Base-by-base conservation (phyloP, 2,329 filamentous ascomycete species). In the Diaporthe australafricana region DNA sequence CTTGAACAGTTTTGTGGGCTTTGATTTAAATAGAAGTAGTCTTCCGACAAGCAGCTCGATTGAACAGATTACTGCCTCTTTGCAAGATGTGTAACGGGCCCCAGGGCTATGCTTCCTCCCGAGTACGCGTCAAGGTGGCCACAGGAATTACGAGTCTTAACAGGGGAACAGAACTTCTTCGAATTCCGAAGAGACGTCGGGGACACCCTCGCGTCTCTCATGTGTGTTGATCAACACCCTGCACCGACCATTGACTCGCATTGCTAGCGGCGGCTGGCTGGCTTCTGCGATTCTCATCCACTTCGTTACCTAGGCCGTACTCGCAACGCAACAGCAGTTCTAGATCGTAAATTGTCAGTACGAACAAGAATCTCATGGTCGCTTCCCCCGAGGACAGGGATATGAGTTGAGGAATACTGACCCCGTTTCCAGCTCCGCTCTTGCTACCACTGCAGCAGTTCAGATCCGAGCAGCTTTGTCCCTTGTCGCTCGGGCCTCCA, bases 401-500 rank as follows among this genome's bases (percentile, higher is more conserved):
- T 22, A 22, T 11, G 4, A 25, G 20, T 22, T 22, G 30, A 20
- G 40, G n/a, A 35, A 25, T 1, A 63, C 40, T 5, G 12, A 48
- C 57, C 42, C 42, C 57, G 20, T 63, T 63, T 35, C 57, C 57
- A 35, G 42, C 42, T 16, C 57, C 57, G 11, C 20, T 35, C n/a
- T 48, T 48, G 20, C 3, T 8, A 27, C 42, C 42, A 42, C 57
- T 62, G 57, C 57, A 62, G 57, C 57, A 62, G 25, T 62, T 47
- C 57, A 62, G 40, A 20, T 47, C 57, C 20, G 57, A 47, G 40
- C 57, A 62, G 40, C 40, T 47, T 32, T 62, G 22, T 3, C 57
- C 57, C 20, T 17, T 17, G 40, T 62, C 57, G 3, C 5, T 20
- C 5, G 57, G 57, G 11, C 57, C 57, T 16, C 57, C 57, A 6